phyloP scores from a whole-genome alignment of 768 basidiomycete genomes.

The Cyclocybe cylindracea region DNA sequence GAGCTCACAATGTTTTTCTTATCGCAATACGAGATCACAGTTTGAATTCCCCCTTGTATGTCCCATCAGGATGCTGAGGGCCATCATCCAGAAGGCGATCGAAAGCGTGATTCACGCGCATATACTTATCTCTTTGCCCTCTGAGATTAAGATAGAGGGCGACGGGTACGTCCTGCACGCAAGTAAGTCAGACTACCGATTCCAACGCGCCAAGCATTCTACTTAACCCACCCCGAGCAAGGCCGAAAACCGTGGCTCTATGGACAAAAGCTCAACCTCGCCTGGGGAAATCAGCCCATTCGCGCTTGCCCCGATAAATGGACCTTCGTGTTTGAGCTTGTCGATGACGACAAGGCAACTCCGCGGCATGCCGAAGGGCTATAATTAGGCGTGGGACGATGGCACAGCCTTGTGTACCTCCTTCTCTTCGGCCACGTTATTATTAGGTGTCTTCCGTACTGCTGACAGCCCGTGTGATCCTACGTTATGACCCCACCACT shows the following conservation, averaged over 20 bases:
- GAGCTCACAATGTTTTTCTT: constrained; percentile 29
- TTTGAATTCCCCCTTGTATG: constrained; percentile 14
- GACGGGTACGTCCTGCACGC: constrained; percentile 28
- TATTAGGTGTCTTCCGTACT: too few species aligned
- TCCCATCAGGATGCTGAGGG: too few species aligned
- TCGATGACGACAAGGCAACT: neutral
- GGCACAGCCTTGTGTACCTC: too few species aligned
- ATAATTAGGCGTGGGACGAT: too few species aligned
- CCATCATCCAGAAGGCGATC: constrained; percentile 28
- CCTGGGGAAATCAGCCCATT: constrained; percentile 27
- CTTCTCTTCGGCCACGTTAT: too few species aligned
- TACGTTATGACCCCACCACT: too few species aligned
- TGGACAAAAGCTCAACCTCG: constrained; percentile 27
- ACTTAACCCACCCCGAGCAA: constrained; percentile 5
- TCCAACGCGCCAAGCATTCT: neutral
- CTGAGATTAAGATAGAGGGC: constrained; percentile 28
- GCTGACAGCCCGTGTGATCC: too few species aligned
- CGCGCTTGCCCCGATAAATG: constrained; percentile 32
- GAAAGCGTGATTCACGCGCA: constrained; percentile 33
- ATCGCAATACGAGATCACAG: constrained; percentile 36
- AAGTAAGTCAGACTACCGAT: constrained; percentile 20
- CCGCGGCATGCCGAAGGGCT: too few species aligned
- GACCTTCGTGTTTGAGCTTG: constrained; percentile 28
- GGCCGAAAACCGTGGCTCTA: constrained; percentile 31
- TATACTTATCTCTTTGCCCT: constrained; percentile 28